Evolutionary conservation across 345 rosid genomes (phyloP).

Genomic region (Zanthoxylum bungeanum): DNA sequence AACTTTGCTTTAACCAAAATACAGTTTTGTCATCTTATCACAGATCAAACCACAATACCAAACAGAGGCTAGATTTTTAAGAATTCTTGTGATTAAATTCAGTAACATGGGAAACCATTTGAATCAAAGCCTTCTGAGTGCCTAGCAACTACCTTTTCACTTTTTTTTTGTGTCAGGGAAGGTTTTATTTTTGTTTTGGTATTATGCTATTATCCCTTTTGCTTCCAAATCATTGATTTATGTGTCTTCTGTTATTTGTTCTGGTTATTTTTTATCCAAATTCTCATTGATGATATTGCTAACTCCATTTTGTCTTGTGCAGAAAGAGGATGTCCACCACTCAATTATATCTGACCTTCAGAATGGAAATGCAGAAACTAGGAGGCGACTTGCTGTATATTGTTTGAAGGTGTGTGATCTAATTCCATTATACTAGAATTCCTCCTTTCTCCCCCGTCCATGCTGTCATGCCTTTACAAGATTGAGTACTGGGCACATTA

Average conservation of each 20-base stretch:
- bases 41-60: too few relatives aligned
- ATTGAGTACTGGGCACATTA: neutral
- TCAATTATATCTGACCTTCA: constrained; percentile 98
- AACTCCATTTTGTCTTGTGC: constrained; percentile 19
- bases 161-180: neutral
- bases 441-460: constrained; percentile 4
- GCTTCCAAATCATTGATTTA: neutral
- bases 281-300: constrained; percentile 5
- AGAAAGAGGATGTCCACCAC: constrained; percentile 99
- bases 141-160: neutral
- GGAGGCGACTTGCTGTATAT: constrained; percentile 98
- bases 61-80: neutral
- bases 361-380: constrained; percentile 95
- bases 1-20: too few relatives aligned
- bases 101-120: neutral
- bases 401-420: constrained; percentile 75
- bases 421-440: constrained; percentile 9
- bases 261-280: neutral
- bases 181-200: neutral
- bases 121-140: neutral
- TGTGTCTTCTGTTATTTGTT: neutral
- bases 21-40: too few relatives aligned
- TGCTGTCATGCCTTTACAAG: neutral
- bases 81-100: neutral
- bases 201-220: neutral